Conservation (phyloP, 2,329 filamentous ascomycete genomes). For the Fusarium sp. region DNA sequence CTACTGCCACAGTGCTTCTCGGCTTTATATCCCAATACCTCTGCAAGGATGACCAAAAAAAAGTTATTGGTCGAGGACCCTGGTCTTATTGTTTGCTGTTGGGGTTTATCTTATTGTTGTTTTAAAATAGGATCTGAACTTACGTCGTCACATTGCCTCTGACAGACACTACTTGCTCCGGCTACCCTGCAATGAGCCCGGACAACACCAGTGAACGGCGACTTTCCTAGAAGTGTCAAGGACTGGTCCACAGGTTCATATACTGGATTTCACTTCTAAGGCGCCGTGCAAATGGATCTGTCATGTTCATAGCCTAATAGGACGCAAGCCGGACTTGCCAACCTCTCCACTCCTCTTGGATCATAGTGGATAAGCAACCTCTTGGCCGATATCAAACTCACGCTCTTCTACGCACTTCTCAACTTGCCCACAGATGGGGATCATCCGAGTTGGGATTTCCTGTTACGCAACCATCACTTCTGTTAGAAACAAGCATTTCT, state of each 20-base stretch:
- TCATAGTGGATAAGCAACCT: background rate
- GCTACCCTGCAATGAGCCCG: background rate
- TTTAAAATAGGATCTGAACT: no score
- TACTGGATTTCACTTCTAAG: background rate
- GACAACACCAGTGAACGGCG: background rate
- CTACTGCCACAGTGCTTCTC: background rate
- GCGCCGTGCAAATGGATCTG: background rate
- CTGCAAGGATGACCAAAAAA: background rate
- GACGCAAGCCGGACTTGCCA: background rate
- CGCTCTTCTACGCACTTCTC: background rate
- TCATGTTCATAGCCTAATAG: background rate
- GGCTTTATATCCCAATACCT: background rate
- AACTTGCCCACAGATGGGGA: background rate
- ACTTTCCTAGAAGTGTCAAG: background rate
- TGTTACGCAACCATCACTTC: background rate
- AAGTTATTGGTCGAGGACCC: no score
- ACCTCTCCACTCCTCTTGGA: constrained; percentile 1
- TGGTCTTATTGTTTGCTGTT: background rate
- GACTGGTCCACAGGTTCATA: background rate
- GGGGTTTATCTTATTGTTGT: no score
- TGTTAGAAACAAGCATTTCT: background rate
- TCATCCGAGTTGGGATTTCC: no score
- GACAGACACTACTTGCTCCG: no score
- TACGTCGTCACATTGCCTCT: no score
- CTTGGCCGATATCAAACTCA: background rate